Percentiles rank a stretch among this genome's conserved stretches.
These are phyloP conservation scores for Basipetospora chlamydospora DNA, from an alignment of 2,329 filamentous ascomycete genomes.

Conservation along the genomic window DNA sequence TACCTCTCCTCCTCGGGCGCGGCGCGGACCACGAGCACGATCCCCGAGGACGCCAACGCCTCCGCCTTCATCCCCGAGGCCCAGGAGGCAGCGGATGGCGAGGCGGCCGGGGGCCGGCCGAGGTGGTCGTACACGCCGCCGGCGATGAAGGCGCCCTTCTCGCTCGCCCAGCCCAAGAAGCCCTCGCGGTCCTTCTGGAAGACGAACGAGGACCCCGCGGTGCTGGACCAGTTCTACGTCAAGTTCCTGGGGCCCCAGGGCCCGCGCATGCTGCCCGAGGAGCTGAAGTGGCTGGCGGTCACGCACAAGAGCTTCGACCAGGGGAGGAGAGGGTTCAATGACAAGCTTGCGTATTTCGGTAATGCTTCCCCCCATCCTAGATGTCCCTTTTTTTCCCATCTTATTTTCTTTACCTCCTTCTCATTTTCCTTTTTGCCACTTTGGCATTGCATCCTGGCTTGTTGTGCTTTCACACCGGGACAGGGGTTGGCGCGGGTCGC, in stretches of 20 bases:
- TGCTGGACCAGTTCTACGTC: conserved; percentile 65
- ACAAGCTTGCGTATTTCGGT: conserved; percentile 51
- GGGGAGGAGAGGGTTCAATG: conserved; percentile 85
- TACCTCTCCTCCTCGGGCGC: background rate
- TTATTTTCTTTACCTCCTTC: background rate
- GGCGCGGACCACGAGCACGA: background rate
- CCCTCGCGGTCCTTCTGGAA: conserved; percentile 39
- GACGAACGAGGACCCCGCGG: conserved; percentile 62
- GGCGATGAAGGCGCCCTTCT: conserved; percentile 56
- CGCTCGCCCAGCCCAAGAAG: conserved; percentile 40
- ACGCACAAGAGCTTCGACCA: conserved; percentile 99
- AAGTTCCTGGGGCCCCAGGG: conserved; percentile 60
- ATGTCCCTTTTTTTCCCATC: too few relatives aligned
- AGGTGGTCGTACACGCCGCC: conserved; percentile 60
- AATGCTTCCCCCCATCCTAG: background rate
- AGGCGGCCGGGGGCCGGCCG: conserved; percentile 20
- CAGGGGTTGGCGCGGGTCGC: too few relatives aligned
- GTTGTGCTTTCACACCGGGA: too few relatives aligned
- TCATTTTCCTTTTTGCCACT: background rate
- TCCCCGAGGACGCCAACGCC: background rate
- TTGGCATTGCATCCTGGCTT: too few relatives aligned
- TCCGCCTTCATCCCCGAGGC: background rate
- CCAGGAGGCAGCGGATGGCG: background rate
- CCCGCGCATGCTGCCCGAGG: conserved; percentile 63
- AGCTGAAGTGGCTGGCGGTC: conserved; percentile 91